phyloP scores from a whole-genome alignment of 352 stramenopile genomes.

The Globisporangium alternatum region DNA sequence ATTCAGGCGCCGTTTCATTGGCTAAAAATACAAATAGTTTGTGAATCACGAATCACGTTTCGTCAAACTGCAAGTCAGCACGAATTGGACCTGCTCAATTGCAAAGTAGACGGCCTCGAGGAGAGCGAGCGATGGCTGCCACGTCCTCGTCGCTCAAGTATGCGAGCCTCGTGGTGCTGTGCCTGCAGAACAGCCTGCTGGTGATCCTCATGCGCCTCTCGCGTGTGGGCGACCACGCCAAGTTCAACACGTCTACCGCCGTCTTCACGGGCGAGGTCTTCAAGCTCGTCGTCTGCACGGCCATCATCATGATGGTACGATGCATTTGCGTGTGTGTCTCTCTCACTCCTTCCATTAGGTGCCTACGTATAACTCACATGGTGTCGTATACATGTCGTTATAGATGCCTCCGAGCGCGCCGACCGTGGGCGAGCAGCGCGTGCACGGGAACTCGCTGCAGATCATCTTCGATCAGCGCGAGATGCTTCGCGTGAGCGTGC shows the following conservation, averaged over 20 bases:
- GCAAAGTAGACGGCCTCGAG: background rate
- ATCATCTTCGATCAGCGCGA: conserved; percentile 63
- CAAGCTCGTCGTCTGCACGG: conserved; percentile 53
- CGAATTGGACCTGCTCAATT: background rate
- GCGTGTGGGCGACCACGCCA: conserved; percentile 58
- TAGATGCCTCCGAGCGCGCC: background rate
- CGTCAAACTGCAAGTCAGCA: background rate
- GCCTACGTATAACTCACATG: background rate
- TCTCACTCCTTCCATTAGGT: background rate
- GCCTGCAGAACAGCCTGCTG: conserved; percentile 75
- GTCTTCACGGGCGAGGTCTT: conserved; percentile 73
- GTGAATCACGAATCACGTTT: background rate
- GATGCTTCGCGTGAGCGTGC: conserved; percentile 71
- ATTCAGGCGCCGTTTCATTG: background rate
- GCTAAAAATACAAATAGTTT: background rate
- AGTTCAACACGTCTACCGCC: conserved; percentile 74
- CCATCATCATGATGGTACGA: conserved; percentile 43
- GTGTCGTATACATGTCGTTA: too few relatives aligned
- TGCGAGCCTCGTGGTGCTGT: conserved; percentile 71
- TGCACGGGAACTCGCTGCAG: conserved; percentile 18
- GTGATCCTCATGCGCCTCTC: conserved; percentile 83
- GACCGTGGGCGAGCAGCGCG: conserved; percentile 5
- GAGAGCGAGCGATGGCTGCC: background rate
- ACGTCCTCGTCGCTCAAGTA: conserved; percentile 65
- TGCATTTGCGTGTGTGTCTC: background rate